Evolutionary conservation across 192 early-diverging fungal species (phyloP), one percentile per base, ranked within the genome.

Genomic region (Chytriomyces sp.): DNA sequence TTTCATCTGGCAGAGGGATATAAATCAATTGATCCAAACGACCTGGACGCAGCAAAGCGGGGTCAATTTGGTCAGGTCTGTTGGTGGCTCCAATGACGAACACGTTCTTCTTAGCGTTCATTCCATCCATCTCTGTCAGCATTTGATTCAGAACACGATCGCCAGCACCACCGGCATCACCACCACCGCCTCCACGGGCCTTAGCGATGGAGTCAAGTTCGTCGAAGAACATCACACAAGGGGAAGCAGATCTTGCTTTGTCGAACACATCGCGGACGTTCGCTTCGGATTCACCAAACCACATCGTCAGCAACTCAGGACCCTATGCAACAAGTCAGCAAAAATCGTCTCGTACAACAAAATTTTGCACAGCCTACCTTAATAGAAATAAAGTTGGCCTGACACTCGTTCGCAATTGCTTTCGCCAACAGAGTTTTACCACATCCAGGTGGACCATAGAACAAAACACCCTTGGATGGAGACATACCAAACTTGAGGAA

Each of bases 161-260:
- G 61, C 96, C 94, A 43, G 96, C 94, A 80, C 97, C 97, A 46
- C 94, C 94, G 23, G 87, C 92, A 80, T 96, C 96, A 65, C 97
- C 97, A 1, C 70, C 71, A 20, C 84, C 85, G 63, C 61, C 81
- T 49, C 95, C 97, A 83, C 97, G 95, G 23, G 96, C 91, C 87
- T 97, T 97, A 81, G 96, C 96, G 80, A 98, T 92, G 46, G 96
- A 97, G 86, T 99, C 97, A 80, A 99, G 84, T 87, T 99, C 97
- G 75, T 99, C 97, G 90, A 99, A 99, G 94, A 99, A 99, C 95
- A 99, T 96, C 44, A 99, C 97, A 84, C 97, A 99, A 45, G 97
- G 97, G 10, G 96, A 93, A 45, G 96, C 97, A 5, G 96, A 94
- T 72, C 97, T 92, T 18, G 96, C 97, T 89, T 97, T 97, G 87